Evolutionary conservation across 108 stramenopile genomes (phyloP).

Genomic region (Licmophora abbreviata): DNA sequence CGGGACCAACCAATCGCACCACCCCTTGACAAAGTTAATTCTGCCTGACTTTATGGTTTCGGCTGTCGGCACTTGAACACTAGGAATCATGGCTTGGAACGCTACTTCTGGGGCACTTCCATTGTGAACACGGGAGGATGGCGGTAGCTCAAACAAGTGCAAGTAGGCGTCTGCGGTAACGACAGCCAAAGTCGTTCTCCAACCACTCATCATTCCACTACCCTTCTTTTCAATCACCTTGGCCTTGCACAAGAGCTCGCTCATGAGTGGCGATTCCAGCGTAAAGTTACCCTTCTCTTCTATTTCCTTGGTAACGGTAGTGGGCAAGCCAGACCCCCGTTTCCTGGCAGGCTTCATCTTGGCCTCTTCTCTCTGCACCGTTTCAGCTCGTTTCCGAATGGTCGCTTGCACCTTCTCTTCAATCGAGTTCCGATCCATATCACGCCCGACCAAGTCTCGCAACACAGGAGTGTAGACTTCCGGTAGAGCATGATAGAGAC

Average conservation of each 20-base stretch:
- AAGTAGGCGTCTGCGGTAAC: constrained; percentile 61
- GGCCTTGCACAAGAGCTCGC: constrained; percentile 58
- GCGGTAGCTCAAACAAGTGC: constrained; percentile 66
- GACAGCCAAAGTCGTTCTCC: constrained; percentile 59
- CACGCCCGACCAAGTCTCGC: constrained; percentile 52
- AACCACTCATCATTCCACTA: constrained; percentile 40
- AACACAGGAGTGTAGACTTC: constrained; percentile 39
- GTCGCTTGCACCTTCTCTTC: constrained; percentile 52
- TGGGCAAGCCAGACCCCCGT: constrained; percentile 18
- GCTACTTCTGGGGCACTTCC: constrained; percentile 73
- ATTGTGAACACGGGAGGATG: constrained; percentile 24
- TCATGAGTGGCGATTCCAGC: constrained; percentile 57
- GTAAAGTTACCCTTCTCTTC: constrained; percentile 33
- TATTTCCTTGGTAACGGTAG: constrained; percentile 12
- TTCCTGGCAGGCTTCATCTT: constrained; percentile 17
- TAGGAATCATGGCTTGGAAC: constrained; percentile 57
- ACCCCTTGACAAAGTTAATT: constrained; percentile 32
- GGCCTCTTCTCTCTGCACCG: constrained; percentile 31
- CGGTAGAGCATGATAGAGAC: constrained; percentile 53
- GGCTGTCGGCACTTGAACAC: constrained; percentile 41
- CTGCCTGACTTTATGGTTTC: constrained; percentile 23
- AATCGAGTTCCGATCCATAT: constrained; percentile 43
- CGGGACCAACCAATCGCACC: constrained; percentile 65
- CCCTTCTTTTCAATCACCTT: constrained; percentile 60
- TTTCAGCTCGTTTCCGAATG: constrained; percentile 45